Base-by-base conservation (phyloP, 495 filamentous ascomycete species). In the Penicillium lividum region DNA sequence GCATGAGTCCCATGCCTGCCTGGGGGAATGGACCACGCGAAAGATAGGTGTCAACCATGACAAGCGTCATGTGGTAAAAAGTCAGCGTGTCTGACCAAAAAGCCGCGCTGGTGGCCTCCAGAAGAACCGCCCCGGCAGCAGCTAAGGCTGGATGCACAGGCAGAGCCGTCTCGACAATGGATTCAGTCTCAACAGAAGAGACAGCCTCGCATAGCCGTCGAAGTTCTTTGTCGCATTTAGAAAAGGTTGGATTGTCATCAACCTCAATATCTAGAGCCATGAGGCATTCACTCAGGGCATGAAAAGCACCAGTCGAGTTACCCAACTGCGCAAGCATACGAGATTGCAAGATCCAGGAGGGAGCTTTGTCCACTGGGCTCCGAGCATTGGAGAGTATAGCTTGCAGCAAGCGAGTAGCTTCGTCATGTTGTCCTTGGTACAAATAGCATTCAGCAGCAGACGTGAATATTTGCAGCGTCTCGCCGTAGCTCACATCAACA, bases 21-120 rank as follows among this genome's bases (percentile, higher is more conserved):
- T 40, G 38, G 15, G 38, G 38, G 11, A 40, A 40, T n/a, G 38
- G 38, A 7, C 38, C 38, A 40, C 38, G 38, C 13, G 38, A 40
- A 7, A 40, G 30, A 93, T 73, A 64, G 87, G 84, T 77, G 40
- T 85, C 78, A 57, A 92, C 71, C 76, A 91, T 84, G 47, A 85
- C 77, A 4, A 92, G 78, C 4, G 84, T 73, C 48, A 88, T 82
- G 53, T 88, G 84, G 65, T 90, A 93, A 69, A 91, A 93, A 31
- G 84, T 80, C 15, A 89, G 61, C 25, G 75, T 72, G 64, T 92
- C 84, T 58, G 80, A 84, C 90, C 90, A 96, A 72, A 88, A 93
- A 2, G 86, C 85, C 15, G 88, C 84, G 58, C 84, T 84, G 45
- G 87, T 79, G 15, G 89, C 84, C 70, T 93, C 91, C 2, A 84